Conservation (phyloP, 352 stramenopile genomes). For the Globisporangium megalacanthum region DNA sequence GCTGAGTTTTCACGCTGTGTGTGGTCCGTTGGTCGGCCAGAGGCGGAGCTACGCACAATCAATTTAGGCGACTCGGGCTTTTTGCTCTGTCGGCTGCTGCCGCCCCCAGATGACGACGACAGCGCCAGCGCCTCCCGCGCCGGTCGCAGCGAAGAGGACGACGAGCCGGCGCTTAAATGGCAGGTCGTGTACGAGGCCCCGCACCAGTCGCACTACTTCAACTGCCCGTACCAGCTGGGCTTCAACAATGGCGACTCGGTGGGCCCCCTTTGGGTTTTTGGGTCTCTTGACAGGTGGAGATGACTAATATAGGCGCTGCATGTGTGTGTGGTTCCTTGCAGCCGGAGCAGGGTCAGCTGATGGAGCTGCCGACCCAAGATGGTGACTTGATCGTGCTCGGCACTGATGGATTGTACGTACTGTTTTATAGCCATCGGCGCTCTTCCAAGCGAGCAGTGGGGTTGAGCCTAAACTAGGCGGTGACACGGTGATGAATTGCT, state of each 20-base stretch:
- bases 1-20: no score
- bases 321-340: constrained; percentile 15
- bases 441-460: background rate
- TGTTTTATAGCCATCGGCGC: background rate
- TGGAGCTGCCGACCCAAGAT: constrained; percentile 77
- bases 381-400: constrained; percentile 92
- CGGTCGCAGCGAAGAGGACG: constrained; percentile 9
- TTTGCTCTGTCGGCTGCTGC: constrained; percentile 75
- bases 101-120: constrained; percentile 21
- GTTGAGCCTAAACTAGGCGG: no score
- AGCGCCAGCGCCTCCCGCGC: background rate
- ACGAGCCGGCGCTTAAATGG: constrained; percentile 30
- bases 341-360: constrained; percentile 86
- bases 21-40: constrained; percentile 14
- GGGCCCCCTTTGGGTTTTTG: constrained; percentile 3
- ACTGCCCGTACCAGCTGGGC: constrained; percentile 94
- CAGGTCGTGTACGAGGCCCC: constrained; percentile 85
- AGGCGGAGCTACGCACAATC: constrained; percentile 63
- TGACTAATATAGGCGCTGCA: no score
- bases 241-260: constrained; percentile 87
- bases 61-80: constrained; percentile 96
- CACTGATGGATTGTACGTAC: constrained; percentile 90
- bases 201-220: constrained; percentile 95
- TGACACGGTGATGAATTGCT: background rate
- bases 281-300: background rate